Base-by-base conservation (phyloP, 192 early-diverging fungal genomes). In the Jimgerdemannia flammicorona region DNA sequence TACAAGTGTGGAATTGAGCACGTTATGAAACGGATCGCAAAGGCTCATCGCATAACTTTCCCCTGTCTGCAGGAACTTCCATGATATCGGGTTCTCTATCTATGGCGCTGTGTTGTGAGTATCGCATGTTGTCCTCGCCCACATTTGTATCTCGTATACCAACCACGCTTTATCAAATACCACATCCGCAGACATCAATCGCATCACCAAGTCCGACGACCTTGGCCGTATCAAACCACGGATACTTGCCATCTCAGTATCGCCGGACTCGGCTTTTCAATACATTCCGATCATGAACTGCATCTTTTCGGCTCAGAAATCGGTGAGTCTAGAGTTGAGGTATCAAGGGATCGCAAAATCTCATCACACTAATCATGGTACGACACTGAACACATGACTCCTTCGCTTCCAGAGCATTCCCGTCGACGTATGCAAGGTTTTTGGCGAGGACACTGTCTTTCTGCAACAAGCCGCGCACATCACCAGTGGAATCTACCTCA, bases 241-340 rank as follows among this genome's bases (percentile, higher is more conserved):
- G 40, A 93, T 99, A 64, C 81, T 98, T 4, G 84, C 95, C 0
- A 65, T 99, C 4, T 96, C 96, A 0, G 94, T 94, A 8, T 96
- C 95, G 0, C 90, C 90, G 2, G 98, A 99, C 76, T 84, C 90
- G 2, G 87, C 98, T 4, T 84, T 85, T 59, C 94, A 99, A 76
- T 98, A 99, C 74, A 96, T 99, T 68, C 86, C 95, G 3, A 90
- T 97, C 43, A 99, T 99, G 98, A 99, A 99, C 80, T 92, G 89
- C 72, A 98, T 99, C 49, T 99, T 99, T 84, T 93, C 96, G 0
- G 97, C 97, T 2, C 96, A 99, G 81, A 96, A 95, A 73, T 77
- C 84, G 63, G 93, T 91, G 84, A 75, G 86, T 82, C 43, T 65
- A 3, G n/a, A 11, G 18, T 66, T 43, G 9, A 69, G 2, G 20